These are phyloP conservation scores for Penicillium sclerotiorum DNA, from an alignment of 2,329 filamentous ascomycete genomes.

Conservation along the genomic window DNA sequence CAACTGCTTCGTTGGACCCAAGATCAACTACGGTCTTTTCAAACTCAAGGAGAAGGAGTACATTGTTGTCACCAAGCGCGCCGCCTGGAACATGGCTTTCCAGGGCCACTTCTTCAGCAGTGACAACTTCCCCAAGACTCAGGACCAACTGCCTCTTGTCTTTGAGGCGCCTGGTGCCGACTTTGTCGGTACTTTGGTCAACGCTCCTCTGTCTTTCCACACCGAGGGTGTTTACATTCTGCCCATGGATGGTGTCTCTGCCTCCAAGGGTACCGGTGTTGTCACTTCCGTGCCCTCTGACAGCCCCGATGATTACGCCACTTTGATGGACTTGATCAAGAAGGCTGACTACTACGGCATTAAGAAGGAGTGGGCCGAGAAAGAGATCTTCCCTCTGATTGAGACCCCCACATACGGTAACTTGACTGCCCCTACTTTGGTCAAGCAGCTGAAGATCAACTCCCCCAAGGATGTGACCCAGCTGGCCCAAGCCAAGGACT, in stretches of 20 bases:
- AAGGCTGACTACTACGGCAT: constrained; percentile 97
- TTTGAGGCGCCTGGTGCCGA: constrained; percentile 75
- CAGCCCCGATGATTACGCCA: constrained; percentile 93
- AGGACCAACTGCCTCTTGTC: constrained; percentile 74
- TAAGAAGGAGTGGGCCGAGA: constrained; percentile 92
- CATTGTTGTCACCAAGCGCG: constrained; percentile 78
- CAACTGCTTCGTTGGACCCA: constrained; percentile 91
- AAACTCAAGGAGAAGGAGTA: constrained; percentile 77
- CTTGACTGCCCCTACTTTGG: constrained; percentile 77
- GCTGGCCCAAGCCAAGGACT: constrained; percentile 89
- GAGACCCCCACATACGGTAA: constrained; percentile 86
- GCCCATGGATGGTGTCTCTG: constrained; percentile 91
- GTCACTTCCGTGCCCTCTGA: constrained; percentile 96
- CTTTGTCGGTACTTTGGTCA: constrained; percentile 82
- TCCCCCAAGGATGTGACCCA: constrained; percentile 93
- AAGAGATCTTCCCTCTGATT: constrained; percentile 87
- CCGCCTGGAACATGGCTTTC: constrained; percentile 93
- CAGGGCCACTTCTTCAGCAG: constrained; percentile 75
- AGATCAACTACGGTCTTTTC: constrained; percentile 86
- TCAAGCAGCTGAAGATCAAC: constrained; percentile 93
- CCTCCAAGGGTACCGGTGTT: constrained; percentile 93
- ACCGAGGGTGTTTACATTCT: constrained; percentile 82
- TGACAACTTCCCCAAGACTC: constrained; percentile 55
- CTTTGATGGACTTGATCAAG: constrained; percentile 82
- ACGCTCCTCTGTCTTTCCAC: constrained; percentile 86